Conservation (phyloP, 108 stramenopile species). For the Fistulifera solaris region DNA sequence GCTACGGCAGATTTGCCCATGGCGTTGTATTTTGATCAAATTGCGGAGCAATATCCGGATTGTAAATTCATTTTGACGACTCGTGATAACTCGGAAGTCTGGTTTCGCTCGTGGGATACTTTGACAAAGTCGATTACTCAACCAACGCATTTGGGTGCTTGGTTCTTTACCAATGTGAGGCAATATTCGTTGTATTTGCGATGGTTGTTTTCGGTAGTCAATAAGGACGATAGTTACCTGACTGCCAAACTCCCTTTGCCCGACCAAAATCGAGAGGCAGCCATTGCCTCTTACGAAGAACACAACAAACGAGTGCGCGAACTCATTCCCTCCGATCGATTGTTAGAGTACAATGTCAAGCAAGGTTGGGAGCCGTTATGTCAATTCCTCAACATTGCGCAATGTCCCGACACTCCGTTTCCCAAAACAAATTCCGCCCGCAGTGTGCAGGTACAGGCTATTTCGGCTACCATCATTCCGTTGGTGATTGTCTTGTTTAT, state of each 20-base stretch:
- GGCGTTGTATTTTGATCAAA: conserved; percentile 59
- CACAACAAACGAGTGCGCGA: conserved; percentile 53
- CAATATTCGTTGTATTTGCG: conserved; percentile 53
- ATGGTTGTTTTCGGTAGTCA: conserved; percentile 66
- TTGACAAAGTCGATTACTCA: conserved; percentile 51
- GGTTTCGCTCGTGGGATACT: conserved; percentile 68
- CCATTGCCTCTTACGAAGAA: conserved; percentile 52
- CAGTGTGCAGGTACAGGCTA: conserved; percentile 49
- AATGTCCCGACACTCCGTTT: conserved; percentile 58
- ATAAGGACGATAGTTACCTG: conserved; percentile 50
- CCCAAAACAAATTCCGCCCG: conserved; percentile 66
- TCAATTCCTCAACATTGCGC: conserved; percentile 46
- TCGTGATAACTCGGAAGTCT: conserved; percentile 55
- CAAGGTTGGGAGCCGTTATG: conserved; percentile 75
- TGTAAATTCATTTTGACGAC: conserved; percentile 75
- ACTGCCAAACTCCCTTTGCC: conserved; percentile 38
- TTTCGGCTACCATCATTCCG: conserved; percentile 38
- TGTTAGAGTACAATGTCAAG: conserved; percentile 66
- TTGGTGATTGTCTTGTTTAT: conserved; percentile 32
- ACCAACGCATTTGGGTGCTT: conserved; percentile 38
- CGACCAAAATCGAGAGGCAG: conserved; percentile 40
- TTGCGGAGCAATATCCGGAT: conserved; percentile 55
- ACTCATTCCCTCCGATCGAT: conserved; percentile 43
- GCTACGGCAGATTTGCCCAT: conserved; percentile 72
- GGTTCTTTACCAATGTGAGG: conserved; percentile 35